A percentile compares a stretch with the other conserved stretches of the same genome.
Conservation (phyloP, 2,329 filamentous ascomycete species). For the Talaromyces islandicus region DNA sequence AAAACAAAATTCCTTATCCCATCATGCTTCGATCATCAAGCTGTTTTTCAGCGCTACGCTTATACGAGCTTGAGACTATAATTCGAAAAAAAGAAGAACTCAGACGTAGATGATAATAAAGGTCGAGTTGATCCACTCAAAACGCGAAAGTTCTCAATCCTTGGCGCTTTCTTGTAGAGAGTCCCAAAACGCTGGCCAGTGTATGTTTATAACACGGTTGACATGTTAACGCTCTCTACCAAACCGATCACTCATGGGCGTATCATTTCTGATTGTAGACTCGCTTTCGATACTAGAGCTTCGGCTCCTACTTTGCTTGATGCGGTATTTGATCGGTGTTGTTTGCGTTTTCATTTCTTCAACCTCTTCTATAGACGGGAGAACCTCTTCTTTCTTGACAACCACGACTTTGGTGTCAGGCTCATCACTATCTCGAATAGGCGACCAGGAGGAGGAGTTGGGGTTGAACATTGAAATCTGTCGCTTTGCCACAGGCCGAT, state of each 20-base stretch:
- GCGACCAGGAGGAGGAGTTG: background rate
- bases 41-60: background rate
- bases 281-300: background rate
- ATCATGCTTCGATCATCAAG: background rate
- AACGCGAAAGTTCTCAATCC: background rate
- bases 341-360: background rate
- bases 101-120: background rate
- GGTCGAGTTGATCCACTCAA: background rate
- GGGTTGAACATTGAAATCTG: conserved; percentile 2
- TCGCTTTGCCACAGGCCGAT: background rate
- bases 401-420: background rate
- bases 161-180: background rate
- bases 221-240: background rate
- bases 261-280: background rate
- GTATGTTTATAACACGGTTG: background rate
- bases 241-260: background rate
- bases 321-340: background rate
- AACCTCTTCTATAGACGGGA: background rate
- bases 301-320: background rate
- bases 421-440: background rate
- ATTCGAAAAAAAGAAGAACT: background rate
- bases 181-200: conserved; percentile 1
- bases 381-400: background rate
- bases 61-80: background rate
- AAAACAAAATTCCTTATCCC: background rate